Percentiles rank a stretch among this genome's conserved stretches.
Evolutionary conservation across 805 yeast genomes (phyloP).

Genomic region (Candida multigemmis): DNA sequence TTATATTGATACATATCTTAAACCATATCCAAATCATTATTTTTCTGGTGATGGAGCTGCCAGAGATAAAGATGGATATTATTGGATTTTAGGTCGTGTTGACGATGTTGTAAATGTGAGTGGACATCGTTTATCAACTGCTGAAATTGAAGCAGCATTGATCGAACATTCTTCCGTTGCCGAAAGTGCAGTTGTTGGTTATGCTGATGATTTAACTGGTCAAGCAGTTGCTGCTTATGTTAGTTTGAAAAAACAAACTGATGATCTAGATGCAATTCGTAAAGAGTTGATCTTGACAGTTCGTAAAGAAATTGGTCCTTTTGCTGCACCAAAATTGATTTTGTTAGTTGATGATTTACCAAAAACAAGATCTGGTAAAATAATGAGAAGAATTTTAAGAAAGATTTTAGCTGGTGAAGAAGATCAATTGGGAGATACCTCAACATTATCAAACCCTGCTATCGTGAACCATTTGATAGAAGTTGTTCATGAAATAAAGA

Average conservation of each 20-base stretch:
- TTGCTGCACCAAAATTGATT: constrained; percentile 91
- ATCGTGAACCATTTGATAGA: constrained; percentile 70
- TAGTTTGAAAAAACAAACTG: constrained; percentile 52
- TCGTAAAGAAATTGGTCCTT: constrained; percentile 85
- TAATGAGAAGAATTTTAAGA: constrained; percentile 95
- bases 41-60: constrained; percentile 99
- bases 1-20: constrained; percentile 84
- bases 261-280: constrained; percentile 48
- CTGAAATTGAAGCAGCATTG: constrained; percentile 93
- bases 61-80: constrained; percentile 91
- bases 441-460: constrained; percentile 81
- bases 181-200: constrained; percentile 96
- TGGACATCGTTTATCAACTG: constrained; percentile 97
- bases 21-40: constrained; percentile 88
- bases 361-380: constrained; percentile 97
- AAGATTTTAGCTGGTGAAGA: constrained; percentile 89
- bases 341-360: constrained; percentile 86
- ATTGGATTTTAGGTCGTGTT: constrained; percentile 97
- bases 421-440: constrained; percentile 84
- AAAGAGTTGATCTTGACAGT: constrained; percentile 79
- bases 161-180: constrained; percentile 72
- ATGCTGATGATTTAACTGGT: constrained; percentile 91
- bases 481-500: constrained; percentile 40
- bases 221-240: constrained; percentile 97
- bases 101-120: constrained; percentile 97